A percentile compares a stretch with the other conserved stretches of the same genome.
Evolutionary conservation across 176 grass and related monocot species (phyloP).

Genomic region (Cocos nucifera): DNA sequence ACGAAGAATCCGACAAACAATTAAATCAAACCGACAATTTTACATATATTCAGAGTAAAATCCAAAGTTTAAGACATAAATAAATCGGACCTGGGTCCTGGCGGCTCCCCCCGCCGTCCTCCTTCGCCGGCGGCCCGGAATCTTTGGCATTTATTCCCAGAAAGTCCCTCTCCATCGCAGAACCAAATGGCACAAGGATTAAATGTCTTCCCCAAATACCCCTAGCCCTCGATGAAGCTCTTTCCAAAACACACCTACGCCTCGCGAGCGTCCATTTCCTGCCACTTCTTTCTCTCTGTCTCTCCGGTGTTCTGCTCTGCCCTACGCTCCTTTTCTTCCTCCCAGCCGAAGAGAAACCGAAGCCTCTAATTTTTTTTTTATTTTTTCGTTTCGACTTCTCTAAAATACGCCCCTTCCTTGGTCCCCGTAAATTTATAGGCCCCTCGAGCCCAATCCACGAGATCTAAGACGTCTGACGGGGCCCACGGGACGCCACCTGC

Average conservation of each 20-base stretch:
- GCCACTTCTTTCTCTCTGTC: neutral
- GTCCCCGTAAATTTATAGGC: constrained; percentile 13
- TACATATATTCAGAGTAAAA: neutral
- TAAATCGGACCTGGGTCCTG: constrained; percentile 48
- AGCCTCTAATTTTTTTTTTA: neutral
- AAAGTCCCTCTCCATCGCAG: constrained; percentile 74
- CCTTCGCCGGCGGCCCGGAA: constrained; percentile 15
- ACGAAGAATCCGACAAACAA: neutral
- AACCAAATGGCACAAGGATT: constrained; percentile 9
- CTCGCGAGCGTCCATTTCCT: neutral
- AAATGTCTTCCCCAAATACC: constrained; percentile 14
- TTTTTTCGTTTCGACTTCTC: constrained; percentile 11
- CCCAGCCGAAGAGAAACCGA: too few species aligned
- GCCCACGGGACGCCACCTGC: constrained; percentile 1
- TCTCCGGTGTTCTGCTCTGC: neutral
- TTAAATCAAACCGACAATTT: neutral
- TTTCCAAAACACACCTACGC: neutral
- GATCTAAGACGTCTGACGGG: constrained; percentile 15
- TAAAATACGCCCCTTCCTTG: constrained; percentile 5
- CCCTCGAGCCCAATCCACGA: constrained; percentile 4
- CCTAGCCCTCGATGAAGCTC: neutral
- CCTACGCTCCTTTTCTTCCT: neutral
- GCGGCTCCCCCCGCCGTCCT: constrained; percentile 15
- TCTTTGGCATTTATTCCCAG: constrained; percentile 51
- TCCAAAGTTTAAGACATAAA: neutral